Base-by-base conservation (phyloP, 176 grass and related monocot genomes). In the Canna indica region DNA sequence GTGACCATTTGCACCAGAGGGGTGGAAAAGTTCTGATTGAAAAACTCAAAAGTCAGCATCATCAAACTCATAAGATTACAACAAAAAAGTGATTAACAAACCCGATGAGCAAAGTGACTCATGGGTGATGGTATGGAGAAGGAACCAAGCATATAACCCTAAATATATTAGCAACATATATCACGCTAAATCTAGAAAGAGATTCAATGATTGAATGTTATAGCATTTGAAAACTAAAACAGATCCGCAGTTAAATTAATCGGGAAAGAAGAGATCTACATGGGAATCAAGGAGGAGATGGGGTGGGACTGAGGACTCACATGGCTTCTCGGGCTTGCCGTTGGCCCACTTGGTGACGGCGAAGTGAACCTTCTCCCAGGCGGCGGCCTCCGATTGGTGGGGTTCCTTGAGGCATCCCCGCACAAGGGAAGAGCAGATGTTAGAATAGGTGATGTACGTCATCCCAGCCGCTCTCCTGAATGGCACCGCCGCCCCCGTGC, bases 361-460 rank as follows among this genome's bases (percentile, higher is more conserved):
- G 32, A 72, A 72, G 18, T 72, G 70, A 48, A 72, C 70, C 32
- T 72, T 72, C 47, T 72, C 70, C 47, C 70, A 31, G 33, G 1
- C 14, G 0, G 27, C 48, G 10, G 70, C 70, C 70, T 53, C 48
- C 18, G 70, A 72, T 24, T 32, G 47, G 47, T 56, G 32, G 22
- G 70, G 70, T 31, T 72, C 70, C 70, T 72, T 72, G 47, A 72
- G 70, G 70, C 70, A 72, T 47, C 29, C 12, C 47, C 70, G 47
- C 18, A 72, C 70, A 17, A 72, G 70, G 70, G 70, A 72, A 8
- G 70, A 47, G 70, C 48, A 72, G 46, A 72, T 39, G 48, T 72
- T 72, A 30, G 70, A 72, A 31, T 72, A 72, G 48, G 47, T 72
- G 29, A 72, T 72, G 48, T 72, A 72, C 48, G 70, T 72, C 70